phyloP scores from a whole-genome alignment of 2,329 filamentous ascomycete species.

The Aspergillus sp. region DNA sequence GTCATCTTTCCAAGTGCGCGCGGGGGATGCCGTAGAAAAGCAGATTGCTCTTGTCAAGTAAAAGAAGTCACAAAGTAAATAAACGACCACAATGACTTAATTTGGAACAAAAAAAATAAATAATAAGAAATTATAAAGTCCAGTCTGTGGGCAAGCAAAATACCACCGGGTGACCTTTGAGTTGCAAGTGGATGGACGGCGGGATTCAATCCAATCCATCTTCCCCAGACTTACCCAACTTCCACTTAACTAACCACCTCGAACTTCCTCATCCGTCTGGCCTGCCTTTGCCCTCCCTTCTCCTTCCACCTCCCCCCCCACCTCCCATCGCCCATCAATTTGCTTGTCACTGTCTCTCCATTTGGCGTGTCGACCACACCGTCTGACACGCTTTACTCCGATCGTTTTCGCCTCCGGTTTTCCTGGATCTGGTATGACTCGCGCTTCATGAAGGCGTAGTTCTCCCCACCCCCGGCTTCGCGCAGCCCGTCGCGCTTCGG shows the following conservation, averaged over 20 bases:
- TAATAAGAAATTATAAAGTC: no score
- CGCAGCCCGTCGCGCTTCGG: constrained; percentile 41
- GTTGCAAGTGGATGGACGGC: no score
- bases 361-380: constrained; percentile 12
- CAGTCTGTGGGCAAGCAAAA: no score
- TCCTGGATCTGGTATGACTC: constrained; percentile 21
- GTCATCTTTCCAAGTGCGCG: no score
- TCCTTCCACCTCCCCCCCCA: constrained; percentile 23
- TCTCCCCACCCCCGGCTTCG: constrained; percentile 40
- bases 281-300: constrained; percentile 18
- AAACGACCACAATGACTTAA: no score
- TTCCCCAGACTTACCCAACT: neutral
- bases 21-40: no score
- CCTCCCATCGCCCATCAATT: constrained; percentile 25
- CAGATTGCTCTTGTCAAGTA: no score
- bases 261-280: neutral
- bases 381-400: constrained; percentile 2
- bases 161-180: no score
- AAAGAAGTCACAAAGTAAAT: no score
- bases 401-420: constrained; percentile 11
- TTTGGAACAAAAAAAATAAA: no score
- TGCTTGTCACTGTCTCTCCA: constrained; percentile 6
- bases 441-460: constrained; percentile 44
- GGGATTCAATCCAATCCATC: neutral
- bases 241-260: neutral